Percentiles rank a stretch among this genome's conserved stretches.
phyloP scores from a whole-genome alignment of 768 basidiomycete genomes.

The Auricularia heimuer region DNA sequence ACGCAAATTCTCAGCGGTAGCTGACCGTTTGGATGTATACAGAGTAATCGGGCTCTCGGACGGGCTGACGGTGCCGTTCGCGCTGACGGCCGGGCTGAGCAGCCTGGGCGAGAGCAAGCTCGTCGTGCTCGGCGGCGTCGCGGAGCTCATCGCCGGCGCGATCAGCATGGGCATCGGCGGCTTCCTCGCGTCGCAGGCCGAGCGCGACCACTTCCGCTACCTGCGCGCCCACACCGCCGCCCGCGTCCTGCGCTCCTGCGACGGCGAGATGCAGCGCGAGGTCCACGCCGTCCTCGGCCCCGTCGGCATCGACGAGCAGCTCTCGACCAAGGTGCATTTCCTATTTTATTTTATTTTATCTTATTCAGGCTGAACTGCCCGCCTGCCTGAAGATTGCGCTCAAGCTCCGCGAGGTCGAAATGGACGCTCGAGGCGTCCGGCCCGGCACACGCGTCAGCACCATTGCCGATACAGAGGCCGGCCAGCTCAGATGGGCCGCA shows the following conservation, averaged over 20 bases:
- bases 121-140: slow-evolving; percentile 91
- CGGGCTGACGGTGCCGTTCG: slow-evolving; percentile 87
- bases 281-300: too few species aligned
- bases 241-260: too few species aligned
- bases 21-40: slow-evolving; percentile 3
- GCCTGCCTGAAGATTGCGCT: slow-evolving; percentile 72
- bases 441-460: slow-evolving; percentile 5
- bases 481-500: slow-evolving; percentile 50
- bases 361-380: slow-evolving; percentile 79
- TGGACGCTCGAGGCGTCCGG: slow-evolving; percentile 21
- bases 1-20: neutral
- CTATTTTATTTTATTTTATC: slow-evolving; percentile 84
- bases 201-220: slow-evolving; percentile 90
- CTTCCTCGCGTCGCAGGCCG: slow-evolving; percentile 93
- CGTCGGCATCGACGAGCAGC: slow-evolving; percentile 48
- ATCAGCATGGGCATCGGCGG: slow-evolving; percentile 99
- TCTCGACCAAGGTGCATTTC: slow-evolving; percentile 92
- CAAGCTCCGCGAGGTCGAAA: slow-evolving; percentile 59
- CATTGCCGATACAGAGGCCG: neutral
- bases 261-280: too few species aligned
- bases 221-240: slow-evolving; percentile 26
- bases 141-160: slow-evolving; percentile 92
- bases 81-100: slow-evolving; percentile 79
- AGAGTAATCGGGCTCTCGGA: slow-evolving; percentile 88
- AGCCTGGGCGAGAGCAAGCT: slow-evolving; percentile 81